Base-by-base conservation (phyloP, 305 asterid species). In the Fraxinus angustifolia region DNA sequence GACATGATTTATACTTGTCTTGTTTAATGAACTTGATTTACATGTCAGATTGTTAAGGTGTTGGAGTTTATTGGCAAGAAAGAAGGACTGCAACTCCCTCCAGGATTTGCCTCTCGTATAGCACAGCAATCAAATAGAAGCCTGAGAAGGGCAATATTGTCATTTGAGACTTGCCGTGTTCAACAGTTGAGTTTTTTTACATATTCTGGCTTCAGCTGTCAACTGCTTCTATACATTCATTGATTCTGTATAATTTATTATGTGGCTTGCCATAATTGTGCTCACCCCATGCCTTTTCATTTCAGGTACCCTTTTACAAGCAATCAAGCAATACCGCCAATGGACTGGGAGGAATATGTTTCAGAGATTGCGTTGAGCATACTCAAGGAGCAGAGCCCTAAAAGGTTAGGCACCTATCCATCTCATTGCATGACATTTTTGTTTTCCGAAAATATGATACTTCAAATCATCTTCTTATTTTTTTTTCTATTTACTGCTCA, bases 341-440 rank as follows among this genome's bases (percentile, higher is more conserved):
- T 94, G 98, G 98, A 96, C 82, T 96, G 99, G 99, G 99, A 96
- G 88, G 95, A 92, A 89, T 96, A 91, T 84, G 91, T 96, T 82
- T 86, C 97, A 77, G 96, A 94, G 84, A 93, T 96, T 79, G 97
- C 97, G 42, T 88, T 96, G 80, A 95, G 91, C 91, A 94, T 96
- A 77, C 88, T 96, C 85, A 94, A 93, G 87, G 99, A 96, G 89
- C 98, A 96, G 86, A 94, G 93, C 84, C 99, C 99, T 45, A 96
- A 96, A 92, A 81, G 99, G 99, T 96, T 86, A 82, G 83, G 53
- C 76, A 40, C 82, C 76, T 48, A 42, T 79, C 58, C 83, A 75
- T 77, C 82, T 50, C 67, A 16, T 62, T 62, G 74, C 79, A 19
- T 5, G 78, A 71, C 79, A 40, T 75, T 85, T 77, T 79, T 21